phyloP scores from a whole-genome alignment of 2,329 filamentous ascomycete genomes.

The Botryotinia globosa region DNA sequence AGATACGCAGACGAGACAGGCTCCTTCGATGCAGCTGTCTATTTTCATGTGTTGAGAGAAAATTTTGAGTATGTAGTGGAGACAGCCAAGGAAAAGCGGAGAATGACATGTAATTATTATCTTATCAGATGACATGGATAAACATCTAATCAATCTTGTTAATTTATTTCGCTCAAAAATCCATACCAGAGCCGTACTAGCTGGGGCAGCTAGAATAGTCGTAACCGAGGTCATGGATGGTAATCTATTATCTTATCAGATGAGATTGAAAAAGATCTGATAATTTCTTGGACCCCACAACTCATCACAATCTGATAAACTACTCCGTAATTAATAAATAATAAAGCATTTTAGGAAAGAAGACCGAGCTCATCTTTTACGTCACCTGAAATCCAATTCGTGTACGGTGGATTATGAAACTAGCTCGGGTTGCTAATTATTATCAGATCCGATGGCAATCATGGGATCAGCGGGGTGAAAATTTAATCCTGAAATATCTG shows the following conservation, averaged over 20 bases:
- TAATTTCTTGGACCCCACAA: neutral
- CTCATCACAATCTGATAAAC: neutral
- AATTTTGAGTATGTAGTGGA: neutral
- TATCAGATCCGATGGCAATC: constrained; percentile 21
- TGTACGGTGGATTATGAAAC: neutral
- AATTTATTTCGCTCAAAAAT: neutral
- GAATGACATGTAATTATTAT: constrained; percentile 15
- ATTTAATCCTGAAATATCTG: neutral
- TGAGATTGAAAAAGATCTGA: constrained; percentile 12
- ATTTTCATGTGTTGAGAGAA: neutral
- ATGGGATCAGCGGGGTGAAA: constrained; percentile 11
- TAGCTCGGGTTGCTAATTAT: neutral
- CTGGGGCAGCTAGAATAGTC: neutral
- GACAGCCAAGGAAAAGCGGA: constrained; percentile 18
- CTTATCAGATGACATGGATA: constrained; percentile 19
- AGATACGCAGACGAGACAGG: neutral
- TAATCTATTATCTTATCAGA: constrained; percentile 10
- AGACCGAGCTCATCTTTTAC: neutral
- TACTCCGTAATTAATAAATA: too few species aligned
- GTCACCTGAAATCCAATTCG: neutral
- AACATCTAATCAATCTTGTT: constrained; percentile 14
- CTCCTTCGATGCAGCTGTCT: neutral
- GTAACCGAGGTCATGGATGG: neutral
- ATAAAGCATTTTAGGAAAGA: neutral
- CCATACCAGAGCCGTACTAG: neutral